A percentile compares a stretch with the other conserved stretches of the same genome.
These are phyloP conservation scores for Stentor coeruleus DNA, from an alignment of 73 alveolate species.

Conservation along the genomic window DNA sequence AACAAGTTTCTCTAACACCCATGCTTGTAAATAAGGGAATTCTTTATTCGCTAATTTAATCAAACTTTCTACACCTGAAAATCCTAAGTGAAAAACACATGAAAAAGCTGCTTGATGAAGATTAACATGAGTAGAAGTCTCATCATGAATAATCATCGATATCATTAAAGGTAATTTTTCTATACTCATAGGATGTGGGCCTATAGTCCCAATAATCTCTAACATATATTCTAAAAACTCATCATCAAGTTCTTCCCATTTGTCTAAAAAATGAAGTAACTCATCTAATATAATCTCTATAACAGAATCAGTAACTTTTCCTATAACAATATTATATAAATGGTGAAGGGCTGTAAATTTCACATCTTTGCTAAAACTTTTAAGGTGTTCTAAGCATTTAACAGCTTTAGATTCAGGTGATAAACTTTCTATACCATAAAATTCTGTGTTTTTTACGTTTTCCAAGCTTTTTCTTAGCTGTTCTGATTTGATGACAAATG, in stretches of 20 bases:
- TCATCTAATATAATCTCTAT: slow-evolving; percentile 10
- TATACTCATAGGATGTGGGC: slow-evolving; percentile 20
- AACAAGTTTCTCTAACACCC: slow-evolving; percentile 63
- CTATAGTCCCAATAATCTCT: slow-evolving; percentile 16
- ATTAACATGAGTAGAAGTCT: neutral
- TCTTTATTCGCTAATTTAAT: slow-evolving; percentile 79
- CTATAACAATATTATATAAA: neutral
- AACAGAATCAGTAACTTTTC: neutral
- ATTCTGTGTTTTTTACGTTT: neutral
- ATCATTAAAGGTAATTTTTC: slow-evolving; percentile 1
- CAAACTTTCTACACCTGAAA: slow-evolving; percentile 63
- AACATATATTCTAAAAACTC: slow-evolving; percentile 6
- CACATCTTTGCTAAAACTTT: slow-evolving; percentile 4
- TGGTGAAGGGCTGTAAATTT: neutral
- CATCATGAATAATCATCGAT: neutral
- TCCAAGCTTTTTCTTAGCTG: neutral
- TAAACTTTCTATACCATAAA: neutral
- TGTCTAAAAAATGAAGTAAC: neutral
- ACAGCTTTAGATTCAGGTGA: neutral
- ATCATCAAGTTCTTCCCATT: slow-evolving; percentile 22
- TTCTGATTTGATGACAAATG: slow-evolving; percentile 11
- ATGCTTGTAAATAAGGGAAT: slow-evolving; percentile 62
- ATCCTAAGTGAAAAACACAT: slow-evolving; percentile 71
- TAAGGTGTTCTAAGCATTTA: neutral
- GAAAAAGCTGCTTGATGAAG: slow-evolving; percentile 42